A percentile compares a stretch with the other conserved stretches of the same genome.
Conservation (phyloP, 495 filamentous ascomycete genomes). For the Podospora fimiseda region DNA sequence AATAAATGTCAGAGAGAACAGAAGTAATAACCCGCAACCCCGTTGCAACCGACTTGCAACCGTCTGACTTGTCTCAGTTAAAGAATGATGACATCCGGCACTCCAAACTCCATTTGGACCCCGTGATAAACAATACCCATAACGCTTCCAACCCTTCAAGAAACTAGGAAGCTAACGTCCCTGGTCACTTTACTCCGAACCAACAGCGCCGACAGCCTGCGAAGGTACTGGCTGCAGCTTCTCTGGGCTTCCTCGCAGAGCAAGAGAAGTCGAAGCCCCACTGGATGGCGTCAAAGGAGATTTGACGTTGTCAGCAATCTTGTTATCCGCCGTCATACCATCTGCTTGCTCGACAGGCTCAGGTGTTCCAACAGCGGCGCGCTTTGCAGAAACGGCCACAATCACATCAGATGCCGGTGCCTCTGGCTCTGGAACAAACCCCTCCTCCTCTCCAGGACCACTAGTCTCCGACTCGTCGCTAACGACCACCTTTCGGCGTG, state of each 20-base stretch:
- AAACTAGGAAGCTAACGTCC: too few relatives aligned
- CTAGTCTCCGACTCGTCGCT: constrained; percentile 25
- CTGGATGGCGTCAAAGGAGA: constrained; percentile 21
- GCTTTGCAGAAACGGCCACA: constrained; percentile 19
- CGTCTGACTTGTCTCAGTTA: too few relatives aligned
- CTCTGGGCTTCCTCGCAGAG: constrained; percentile 50
- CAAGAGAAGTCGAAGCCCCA: constrained; percentile 36
- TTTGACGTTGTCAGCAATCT: constrained; percentile 1
- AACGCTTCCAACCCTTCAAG: too few relatives aligned
- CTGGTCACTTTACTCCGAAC: too few relatives aligned
- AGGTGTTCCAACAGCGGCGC: not conserved
- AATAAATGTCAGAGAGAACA: too few relatives aligned
- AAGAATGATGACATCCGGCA: too few relatives aligned
- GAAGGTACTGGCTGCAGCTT: constrained; percentile 31
- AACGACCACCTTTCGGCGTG: constrained; percentile 24
- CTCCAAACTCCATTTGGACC: too few relatives aligned
- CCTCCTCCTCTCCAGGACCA: constrained; percentile 7
- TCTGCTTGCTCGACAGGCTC: constrained; percentile 1
- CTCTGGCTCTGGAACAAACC: constrained; percentile 14
- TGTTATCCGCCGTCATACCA: constrained; percentile 6
- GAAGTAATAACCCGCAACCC: too few relatives aligned
- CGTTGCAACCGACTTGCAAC: too few relatives aligned
- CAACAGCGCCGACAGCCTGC: constrained; percentile 25
- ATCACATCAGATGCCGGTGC: constrained; percentile 24
- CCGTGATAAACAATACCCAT: too few relatives aligned